Percentiles rank a stretch among this genome's conserved stretches.
phyloP scores from a whole-genome alignment of 441 rosid species.

The Sinapis alba region DNA sequence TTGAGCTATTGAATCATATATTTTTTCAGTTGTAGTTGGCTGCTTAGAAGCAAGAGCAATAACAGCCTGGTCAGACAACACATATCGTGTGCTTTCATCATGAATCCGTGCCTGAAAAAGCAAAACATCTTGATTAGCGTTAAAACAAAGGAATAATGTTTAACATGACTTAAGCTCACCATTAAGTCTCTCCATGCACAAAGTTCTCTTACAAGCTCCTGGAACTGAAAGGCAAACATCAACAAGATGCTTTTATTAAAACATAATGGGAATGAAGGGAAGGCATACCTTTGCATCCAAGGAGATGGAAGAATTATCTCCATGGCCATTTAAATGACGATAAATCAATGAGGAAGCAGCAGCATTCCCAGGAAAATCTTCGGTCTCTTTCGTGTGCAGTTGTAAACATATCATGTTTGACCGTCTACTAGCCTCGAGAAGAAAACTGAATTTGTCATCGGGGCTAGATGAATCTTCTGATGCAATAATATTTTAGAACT shows the following conservation, averaged over 20 bases:
- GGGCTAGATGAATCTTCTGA: conserved; percentile 75
- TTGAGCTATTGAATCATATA: conserved; percentile 53
- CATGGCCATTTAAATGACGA: conserved; percentile 67
- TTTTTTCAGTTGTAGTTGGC: conserved; percentile 51
- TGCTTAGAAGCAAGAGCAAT: conserved; percentile 59
- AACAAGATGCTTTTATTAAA: neutral
- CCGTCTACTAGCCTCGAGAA: conserved; percentile 88
- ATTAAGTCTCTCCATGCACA: conserved; percentile 96
- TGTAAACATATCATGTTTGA: conserved; percentile 85
- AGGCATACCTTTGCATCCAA: conserved; percentile 61
- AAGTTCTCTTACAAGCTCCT: conserved; percentile 38
- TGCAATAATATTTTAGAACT: conserved; percentile 50
- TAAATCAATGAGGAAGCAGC: conserved; percentile 78
- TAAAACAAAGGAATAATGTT: neutral
- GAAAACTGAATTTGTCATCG: conserved; percentile 62
- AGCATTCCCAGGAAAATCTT: conserved; percentile 78
- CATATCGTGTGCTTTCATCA: conserved; percentile 88
- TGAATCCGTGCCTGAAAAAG: conserved; percentile 73
- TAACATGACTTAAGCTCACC: conserved; percentile 49
- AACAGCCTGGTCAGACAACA: conserved; percentile 82
- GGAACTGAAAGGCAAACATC: conserved; percentile 46
- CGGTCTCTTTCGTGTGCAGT: conserved; percentile 75
- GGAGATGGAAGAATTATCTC: conserved; percentile 47
- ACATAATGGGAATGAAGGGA: neutral
- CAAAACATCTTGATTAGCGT: neutral